A percentile compares a stretch with the other conserved stretches of the same genome.
Evolutionary conservation across 306 rosid species (phyloP).

Genomic region (Mimosa pudica): DNA sequence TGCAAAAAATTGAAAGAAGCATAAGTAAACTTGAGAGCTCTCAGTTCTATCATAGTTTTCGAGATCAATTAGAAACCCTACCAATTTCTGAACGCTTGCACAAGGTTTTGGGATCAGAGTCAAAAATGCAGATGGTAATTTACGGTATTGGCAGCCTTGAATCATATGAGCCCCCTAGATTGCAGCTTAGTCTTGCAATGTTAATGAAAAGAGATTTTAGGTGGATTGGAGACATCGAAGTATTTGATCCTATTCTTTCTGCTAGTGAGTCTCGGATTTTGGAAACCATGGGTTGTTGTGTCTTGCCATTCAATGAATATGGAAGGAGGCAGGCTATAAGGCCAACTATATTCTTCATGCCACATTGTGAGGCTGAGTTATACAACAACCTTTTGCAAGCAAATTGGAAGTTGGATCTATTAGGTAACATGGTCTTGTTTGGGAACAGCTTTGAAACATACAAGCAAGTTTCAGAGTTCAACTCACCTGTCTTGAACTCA

Average conservation of each 20-base stretch:
- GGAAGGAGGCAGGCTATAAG: slow-evolving; percentile 60
- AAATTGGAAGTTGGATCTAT: slow-evolving; percentile 63
- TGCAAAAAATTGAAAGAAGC: slow-evolving; percentile 56
- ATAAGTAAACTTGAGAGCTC: slow-evolving; percentile 57
- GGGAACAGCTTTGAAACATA: slow-evolving; percentile 87
- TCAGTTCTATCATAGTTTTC: slow-evolving; percentile 52
- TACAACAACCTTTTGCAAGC: slow-evolving; percentile 77
- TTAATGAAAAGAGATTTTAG: slow-evolving; percentile 53
- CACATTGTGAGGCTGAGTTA: slow-evolving; percentile 82
- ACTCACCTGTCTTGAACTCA: slow-evolving; percentile 44
- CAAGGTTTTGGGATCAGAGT: slow-evolving; percentile 52
- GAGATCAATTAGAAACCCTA: slow-evolving; percentile 51
- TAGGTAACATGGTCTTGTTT: slow-evolving; percentile 61
- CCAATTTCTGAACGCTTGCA: slow-evolving; percentile 42
- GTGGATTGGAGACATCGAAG: slow-evolving; percentile 74
- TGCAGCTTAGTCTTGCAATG: slow-evolving; percentile 71
- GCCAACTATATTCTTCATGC: slow-evolving; percentile 81
- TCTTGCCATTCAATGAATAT: slow-evolving; percentile 66
- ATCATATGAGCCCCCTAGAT: slow-evolving; percentile 61
- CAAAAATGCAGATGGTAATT: slow-evolving; percentile 68
- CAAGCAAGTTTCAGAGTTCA: slow-evolving; percentile 52
- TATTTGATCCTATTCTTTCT: slow-evolving; percentile 88
- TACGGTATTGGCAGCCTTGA: slow-evolving; percentile 91
- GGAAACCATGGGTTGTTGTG: slow-evolving; percentile 65
- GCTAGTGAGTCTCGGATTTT: slow-evolving; percentile 56